A percentile compares a stretch with the other conserved stretches of the same genome.
These are phyloP conservation scores for Fusarium avenaceum DNA, from an alignment of 2,329 filamentous ascomycete genomes.

Conservation along the genomic window DNA sequence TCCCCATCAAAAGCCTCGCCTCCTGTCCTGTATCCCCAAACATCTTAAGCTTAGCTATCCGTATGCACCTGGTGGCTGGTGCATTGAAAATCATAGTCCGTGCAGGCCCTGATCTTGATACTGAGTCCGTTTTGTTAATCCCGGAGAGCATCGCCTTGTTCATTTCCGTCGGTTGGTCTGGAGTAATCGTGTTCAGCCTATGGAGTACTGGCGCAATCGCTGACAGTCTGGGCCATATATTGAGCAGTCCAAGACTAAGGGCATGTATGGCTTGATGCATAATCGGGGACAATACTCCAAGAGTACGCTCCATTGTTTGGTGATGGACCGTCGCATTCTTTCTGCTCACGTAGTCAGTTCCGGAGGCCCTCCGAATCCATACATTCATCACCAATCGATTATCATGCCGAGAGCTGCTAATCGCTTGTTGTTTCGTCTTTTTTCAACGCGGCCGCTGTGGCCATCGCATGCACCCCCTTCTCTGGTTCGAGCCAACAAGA, in stretches of 20 bases:
- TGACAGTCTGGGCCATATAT: neutral
- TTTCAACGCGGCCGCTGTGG: neutral
- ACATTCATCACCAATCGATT: slow-evolving; percentile 4
- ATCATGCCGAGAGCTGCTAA: slow-evolving; percentile 1
- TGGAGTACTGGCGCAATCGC: neutral
- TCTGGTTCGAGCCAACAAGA: slow-evolving; percentile 24
- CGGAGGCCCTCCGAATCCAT: slow-evolving; percentile 17
- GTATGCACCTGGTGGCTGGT: slow-evolving; percentile 21
- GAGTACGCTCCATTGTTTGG: neutral
- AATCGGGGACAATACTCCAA: slow-evolving; percentile 16
- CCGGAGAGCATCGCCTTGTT: slow-evolving; percentile 25
- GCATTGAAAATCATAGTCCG: slow-evolving; percentile 43
- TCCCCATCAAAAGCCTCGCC: neutral
- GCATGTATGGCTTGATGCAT: slow-evolving; percentile 1
- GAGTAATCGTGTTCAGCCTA: slow-evolving; percentile 14
- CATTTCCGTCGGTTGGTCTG: slow-evolving; percentile 10
- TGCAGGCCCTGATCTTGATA: slow-evolving; percentile 38
- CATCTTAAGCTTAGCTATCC: neutral
- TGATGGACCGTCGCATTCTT: slow-evolving; percentile 13
- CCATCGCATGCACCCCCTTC: slow-evolving; percentile 2
- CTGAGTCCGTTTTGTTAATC: slow-evolving; percentile 14
- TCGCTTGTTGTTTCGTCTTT: neutral
- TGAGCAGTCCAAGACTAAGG: slow-evolving; percentile 8
- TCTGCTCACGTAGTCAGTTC: slow-evolving; percentile 8
- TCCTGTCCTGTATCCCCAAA: neutral